Conservation (phyloP, 306 rosid species). For the apple (Malus domestica) region DNA sequence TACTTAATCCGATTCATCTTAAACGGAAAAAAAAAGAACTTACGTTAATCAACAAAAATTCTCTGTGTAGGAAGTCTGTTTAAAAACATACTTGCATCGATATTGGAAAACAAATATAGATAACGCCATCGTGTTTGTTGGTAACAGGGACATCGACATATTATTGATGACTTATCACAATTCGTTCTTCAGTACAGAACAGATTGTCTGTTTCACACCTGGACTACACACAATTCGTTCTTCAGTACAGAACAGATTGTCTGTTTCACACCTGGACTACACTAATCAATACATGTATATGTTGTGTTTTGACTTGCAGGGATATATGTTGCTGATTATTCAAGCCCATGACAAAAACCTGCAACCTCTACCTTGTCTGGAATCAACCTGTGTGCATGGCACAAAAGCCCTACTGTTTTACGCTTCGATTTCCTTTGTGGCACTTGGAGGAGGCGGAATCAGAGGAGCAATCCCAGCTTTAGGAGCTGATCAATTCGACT, state of each 20-base stretch:
- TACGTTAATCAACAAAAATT: too few species aligned
- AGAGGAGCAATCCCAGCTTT: conserved; percentile 51
- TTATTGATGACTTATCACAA: too few species aligned
- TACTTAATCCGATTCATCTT: background rate
- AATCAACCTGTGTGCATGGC: conserved; percentile 38
- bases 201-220: too few species aligned
- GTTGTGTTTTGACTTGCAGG: conserved; percentile 26
- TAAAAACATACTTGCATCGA: too few species aligned
- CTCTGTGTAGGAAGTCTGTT: too few species aligned
- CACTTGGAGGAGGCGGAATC: conserved; percentile 54
- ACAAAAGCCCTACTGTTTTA: conserved; percentile 33
- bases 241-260: too few species aligned
- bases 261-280: too few species aligned
- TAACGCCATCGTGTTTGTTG: too few species aligned
- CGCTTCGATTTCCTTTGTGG: conserved; percentile 39
- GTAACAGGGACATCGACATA: too few species aligned
- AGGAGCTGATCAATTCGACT: conserved; percentile 54
- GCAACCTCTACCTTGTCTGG: conserved; percentile 40
- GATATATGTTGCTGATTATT: conserved; percentile 35
- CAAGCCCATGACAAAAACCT: conserved; percentile 35
- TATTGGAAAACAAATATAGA: too few species aligned
- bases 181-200: too few species aligned
- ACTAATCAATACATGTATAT: background rate
- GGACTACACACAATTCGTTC: too few species aligned
- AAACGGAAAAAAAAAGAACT: background rate